A percentile compares a stretch with the other conserved stretches of the same genome.
phyloP scores from a whole-genome alignment of 2,329 filamentous ascomycete genomes.

The Pseudogymnoascus sp. region DNA sequence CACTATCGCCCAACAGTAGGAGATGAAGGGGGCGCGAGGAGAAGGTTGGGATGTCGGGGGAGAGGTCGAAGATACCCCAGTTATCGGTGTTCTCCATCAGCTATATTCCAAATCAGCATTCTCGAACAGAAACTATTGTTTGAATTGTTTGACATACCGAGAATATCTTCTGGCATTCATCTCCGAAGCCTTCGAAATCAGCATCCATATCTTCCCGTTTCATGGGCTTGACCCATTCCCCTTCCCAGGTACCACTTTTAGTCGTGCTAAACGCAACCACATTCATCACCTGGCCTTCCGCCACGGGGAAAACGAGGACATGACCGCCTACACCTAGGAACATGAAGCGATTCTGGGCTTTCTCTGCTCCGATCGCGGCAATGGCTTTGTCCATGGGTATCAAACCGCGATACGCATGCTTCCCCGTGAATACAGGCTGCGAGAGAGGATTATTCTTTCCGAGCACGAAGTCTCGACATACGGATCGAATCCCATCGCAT shows the following conservation, averaged over 20 bases:
- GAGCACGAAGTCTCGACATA: conserved; percentile 43
- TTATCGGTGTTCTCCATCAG: conserved; percentile 36
- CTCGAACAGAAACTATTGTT: not conserved
- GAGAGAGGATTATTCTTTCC: conserved; percentile 26
- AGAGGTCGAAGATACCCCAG: conserved; percentile 39
- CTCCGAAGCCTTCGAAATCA: conserved; percentile 37
- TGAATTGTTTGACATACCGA: not conserved
- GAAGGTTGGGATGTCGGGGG: conserved; percentile 32
- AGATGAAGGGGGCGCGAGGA: conserved; percentile 31
- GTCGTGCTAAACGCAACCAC: conserved; percentile 41
- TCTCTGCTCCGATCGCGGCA: conserved; percentile 40
- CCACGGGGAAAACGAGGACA: conserved; percentile 54
- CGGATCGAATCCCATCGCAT: conserved; percentile 56
- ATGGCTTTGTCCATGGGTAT: conserved; percentile 51
- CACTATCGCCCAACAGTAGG: conserved; percentile 51
- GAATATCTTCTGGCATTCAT: conserved; percentile 5
- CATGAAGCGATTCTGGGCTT: conserved; percentile 42
- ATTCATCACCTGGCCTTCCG: conserved; percentile 50
- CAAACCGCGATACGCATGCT: conserved; percentile 56
- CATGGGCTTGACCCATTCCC: conserved; percentile 32
- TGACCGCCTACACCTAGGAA: conserved; percentile 46
- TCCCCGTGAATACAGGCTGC: conserved; percentile 40
- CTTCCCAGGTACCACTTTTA: conserved; percentile 34
- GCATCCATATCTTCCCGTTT: conserved; percentile 33
- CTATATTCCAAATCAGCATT: conserved; percentile 2